Evolutionary conservation across 192 early-diverging fungal genomes (phyloP).

Genomic region (Ambispora gerdemannii): DNA sequence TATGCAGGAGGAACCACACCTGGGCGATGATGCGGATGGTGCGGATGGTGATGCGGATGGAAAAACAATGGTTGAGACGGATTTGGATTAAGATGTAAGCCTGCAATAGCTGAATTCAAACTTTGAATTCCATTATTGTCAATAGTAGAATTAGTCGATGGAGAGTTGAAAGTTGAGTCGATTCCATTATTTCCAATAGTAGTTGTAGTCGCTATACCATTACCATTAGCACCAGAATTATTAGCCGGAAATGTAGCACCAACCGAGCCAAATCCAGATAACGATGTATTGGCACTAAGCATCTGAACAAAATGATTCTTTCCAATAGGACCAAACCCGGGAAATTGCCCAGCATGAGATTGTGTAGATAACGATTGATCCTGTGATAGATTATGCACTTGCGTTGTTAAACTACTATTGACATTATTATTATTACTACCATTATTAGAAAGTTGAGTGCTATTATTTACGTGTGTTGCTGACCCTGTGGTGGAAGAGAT

Average conservation of each 20-base stretch:
- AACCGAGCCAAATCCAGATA: slow-evolving; percentile 8
- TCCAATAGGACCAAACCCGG: slow-evolving; percentile 26
- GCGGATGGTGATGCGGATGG: slow-evolving; percentile 7
- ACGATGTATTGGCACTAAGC: background rate
- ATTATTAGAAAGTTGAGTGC: no score
- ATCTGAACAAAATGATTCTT: slow-evolving; percentile 20
- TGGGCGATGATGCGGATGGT: slow-evolving; percentile 23
- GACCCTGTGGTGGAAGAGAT: background rate
- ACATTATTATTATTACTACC: background rate
- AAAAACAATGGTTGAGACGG: slow-evolving; percentile 25
- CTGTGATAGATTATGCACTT: background rate
- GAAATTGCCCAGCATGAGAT: slow-evolving; percentile 10
- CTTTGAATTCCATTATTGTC: slow-evolving; percentile 5
- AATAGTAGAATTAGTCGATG: background rate
- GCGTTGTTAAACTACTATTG: background rate
- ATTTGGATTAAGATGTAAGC: slow-evolving; percentile 23
- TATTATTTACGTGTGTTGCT: no score
- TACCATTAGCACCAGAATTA: background rate
- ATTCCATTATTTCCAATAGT: background rate
- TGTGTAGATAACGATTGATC: slow-evolving; percentile 8
- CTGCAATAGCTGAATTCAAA: slow-evolving; percentile 18
- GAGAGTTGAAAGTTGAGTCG: background rate
- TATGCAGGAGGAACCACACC: slow-evolving; percentile 13
- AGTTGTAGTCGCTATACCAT: background rate
- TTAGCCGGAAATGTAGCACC: background rate